Base-by-base conservation (phyloP, 495 filamentous ascomycete genomes). In the Podospora conica region DNA sequence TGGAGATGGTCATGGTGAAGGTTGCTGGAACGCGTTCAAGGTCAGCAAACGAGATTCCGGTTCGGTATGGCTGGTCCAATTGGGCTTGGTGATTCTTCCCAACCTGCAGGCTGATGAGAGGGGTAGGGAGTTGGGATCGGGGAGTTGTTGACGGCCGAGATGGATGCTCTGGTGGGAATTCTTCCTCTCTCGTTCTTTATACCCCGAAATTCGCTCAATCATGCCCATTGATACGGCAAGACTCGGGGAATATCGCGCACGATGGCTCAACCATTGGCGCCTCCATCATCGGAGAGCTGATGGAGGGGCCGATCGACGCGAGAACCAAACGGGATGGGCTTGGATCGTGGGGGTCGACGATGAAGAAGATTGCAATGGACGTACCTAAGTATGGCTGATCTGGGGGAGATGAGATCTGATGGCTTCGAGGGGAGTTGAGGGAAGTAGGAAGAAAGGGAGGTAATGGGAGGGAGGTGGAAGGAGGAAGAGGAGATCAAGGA, bases 1-100 rank as follows among this genome's bases (percentile, higher is more conserved):
- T 97, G 77, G 90, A 87, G 85, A 99, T 98, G 75, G 89, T 83
- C 96, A 98, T 99, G 65, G 73, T 92, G 68, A 27, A 60, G 63
- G 63, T 23, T 65, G 70, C 68, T 70, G 59, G 60, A 3, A 20
- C 28, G 33, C 7, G 21, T 18, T 18, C 12, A 8, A 48, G 60
- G 66, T 72, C 61, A 70, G 68, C 23, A 28, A 58, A 59, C 59
- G 64, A 18, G 8, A 3, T 24, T 53, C 24, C 24, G 48, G 54
- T 22, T 59, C 15, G 18, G n/a, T 15, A 48, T 48, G 6, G 40
- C 18, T 48, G 18, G 40, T 48, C 7, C 6, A n/a, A 48, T 48
- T 48, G 40, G 33, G 40, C 2, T 48, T 27, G 54, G 66, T 55
- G 53, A 65, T 60, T 18, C 21, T 21, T 54, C 60, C 58, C 28